Evolutionary conservation across 305 asterid species (phyloP).

Genomic region (Rubia occidens): DNA sequence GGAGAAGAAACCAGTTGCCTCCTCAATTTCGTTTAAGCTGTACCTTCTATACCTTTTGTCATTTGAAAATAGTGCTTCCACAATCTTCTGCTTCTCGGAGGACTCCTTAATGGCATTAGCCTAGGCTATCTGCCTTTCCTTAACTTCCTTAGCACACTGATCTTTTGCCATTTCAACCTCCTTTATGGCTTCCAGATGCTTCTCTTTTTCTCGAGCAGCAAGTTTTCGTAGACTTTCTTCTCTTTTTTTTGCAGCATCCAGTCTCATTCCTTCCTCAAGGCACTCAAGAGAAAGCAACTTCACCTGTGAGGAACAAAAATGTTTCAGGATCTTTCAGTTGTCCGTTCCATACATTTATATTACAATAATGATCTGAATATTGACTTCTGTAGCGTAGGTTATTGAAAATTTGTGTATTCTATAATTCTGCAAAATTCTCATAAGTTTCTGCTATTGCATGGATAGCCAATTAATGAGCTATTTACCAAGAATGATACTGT

Average conservation of each 20-base stretch:
- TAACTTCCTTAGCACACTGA: constrained; percentile 53
- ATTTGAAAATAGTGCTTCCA: constrained; percentile 45
- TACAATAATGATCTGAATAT: background rate
- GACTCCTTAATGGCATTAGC: constrained; percentile 44
- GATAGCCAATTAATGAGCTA: background rate
- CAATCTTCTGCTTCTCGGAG: constrained; percentile 52
- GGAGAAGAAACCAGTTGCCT: constrained; percentile 52
- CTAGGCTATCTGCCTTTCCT: constrained; percentile 67
- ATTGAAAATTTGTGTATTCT: background rate
- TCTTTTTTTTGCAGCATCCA: constrained; percentile 59
- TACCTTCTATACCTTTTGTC: constrained; percentile 77
- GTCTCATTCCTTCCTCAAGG: constrained; percentile 55
- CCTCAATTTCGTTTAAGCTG: constrained; percentile 49
- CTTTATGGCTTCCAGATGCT: constrained; percentile 65
- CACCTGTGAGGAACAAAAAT: constrained; percentile 40
- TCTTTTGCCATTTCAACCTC: constrained; percentile 61
- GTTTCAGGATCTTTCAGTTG: background rate
- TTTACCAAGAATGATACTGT: background rate
- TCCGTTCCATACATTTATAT: background rate
- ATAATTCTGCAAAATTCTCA: background rate
- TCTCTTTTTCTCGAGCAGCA: constrained; percentile 55
- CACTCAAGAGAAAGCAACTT: constrained; percentile 60
- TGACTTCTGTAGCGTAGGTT: no score
- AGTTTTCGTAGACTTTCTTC: constrained; percentile 51
- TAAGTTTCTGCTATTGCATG: background rate